phyloP scores from a whole-genome alignment of 2,329 filamentous ascomycete species.

The Stromatinia cepivora region DNA sequence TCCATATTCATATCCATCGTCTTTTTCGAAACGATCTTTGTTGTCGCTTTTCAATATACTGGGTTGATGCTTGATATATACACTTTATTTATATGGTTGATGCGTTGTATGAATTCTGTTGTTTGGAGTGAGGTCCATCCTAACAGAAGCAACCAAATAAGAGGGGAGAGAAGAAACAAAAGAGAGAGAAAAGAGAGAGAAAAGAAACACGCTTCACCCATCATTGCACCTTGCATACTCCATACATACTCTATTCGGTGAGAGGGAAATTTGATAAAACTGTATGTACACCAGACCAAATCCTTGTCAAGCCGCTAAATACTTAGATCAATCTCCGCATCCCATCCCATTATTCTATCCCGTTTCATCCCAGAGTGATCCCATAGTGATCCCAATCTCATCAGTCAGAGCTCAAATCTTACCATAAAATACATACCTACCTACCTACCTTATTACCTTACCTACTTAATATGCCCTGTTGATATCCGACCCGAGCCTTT shows the following conservation, averaged over 20 bases:
- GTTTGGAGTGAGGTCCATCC: not conserved
- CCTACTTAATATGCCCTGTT: not conserved
- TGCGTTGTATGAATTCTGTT: not conserved
- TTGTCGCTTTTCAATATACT: not conserved
- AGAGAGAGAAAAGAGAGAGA: not conserved
- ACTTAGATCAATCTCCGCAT: constrained; percentile 13
- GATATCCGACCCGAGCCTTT: constrained; percentile 5
- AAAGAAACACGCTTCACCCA: not conserved
- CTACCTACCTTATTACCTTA: not conserved
- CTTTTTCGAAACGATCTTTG: not conserved
- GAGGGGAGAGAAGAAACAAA: too few relatives aligned
- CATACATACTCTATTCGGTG: constrained; percentile 3
- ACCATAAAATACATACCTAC: too few relatives aligned
- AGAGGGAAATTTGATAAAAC: not conserved
- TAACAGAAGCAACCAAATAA: not conserved
- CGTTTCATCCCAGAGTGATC: not conserved
- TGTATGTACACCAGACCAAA: not conserved
- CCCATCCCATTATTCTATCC: not conserved
- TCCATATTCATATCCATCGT: not conserved
- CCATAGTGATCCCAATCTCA: not conserved
- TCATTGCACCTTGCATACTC: constrained; percentile 5
- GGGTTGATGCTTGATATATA: not conserved
- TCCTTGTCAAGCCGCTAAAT: constrained; percentile 12
- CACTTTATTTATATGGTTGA: not conserved
- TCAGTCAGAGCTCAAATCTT: not conserved